phyloP scores from a whole-genome alignment of 768 basidiomycete genomes.

The Mycena leptocephala region DNA sequence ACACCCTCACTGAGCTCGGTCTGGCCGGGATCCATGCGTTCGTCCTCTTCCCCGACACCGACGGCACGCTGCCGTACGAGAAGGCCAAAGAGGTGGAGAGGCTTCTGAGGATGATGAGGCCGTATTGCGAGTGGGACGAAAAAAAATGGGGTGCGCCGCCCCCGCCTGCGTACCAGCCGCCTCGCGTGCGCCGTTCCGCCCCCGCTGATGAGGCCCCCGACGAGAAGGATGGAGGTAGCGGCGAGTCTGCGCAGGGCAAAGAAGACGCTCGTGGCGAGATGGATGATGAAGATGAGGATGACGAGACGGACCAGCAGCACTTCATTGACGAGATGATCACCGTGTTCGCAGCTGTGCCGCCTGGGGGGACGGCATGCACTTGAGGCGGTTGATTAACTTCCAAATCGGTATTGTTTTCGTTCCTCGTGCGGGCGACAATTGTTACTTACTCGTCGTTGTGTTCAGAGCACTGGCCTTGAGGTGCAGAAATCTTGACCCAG shows the following conservation, averaged over 20 bases:
- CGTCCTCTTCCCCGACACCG: not conserved
- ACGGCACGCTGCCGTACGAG: not conserved
- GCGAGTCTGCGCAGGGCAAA: not conserved
- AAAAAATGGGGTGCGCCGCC: not conserved
- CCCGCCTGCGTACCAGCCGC: slow-evolving; percentile 3
- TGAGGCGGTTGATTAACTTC: not conserved
- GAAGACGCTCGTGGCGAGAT: not conserved
- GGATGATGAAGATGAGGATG: not conserved
- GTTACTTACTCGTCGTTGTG: not conserved
- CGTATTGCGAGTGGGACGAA: not conserved
- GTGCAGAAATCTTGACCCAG: too few species aligned
- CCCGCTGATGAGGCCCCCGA: not conserved
- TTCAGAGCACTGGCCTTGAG: too few species aligned
- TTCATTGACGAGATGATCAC: slow-evolving; percentile 4
- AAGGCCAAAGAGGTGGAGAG: slow-evolving; percentile 3
- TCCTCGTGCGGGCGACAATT: too few species aligned
- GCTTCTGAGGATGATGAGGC: slow-evolving; percentile 6
- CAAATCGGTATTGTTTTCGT: too few species aligned
- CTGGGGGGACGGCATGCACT: not conserved
- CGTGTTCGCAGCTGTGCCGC: not conserved
- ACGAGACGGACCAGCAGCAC: not conserved
- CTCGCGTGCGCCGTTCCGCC: not conserved
- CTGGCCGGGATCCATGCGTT: not conserved
- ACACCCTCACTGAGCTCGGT: not conserved
- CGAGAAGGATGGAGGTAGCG: not conserved